Conservation (phyloP, 2,329 filamentous ascomycete genomes). For the Phaeomoniella chlamydospora region DNA sequence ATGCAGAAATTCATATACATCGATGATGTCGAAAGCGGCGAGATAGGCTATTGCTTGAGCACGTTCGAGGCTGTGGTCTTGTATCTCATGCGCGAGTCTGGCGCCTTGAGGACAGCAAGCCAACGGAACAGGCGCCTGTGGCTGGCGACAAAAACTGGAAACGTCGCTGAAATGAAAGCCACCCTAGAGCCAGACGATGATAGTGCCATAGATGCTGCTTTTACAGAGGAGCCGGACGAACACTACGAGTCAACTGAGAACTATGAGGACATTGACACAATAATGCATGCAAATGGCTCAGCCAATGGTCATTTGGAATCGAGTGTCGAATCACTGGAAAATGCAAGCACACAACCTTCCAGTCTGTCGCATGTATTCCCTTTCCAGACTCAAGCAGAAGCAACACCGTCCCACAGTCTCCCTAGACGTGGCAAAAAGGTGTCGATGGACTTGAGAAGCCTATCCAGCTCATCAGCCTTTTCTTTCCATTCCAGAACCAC, state of each 20-base stretch:
- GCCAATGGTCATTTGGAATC: conserved; percentile 19
- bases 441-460: conserved; percentile 75
- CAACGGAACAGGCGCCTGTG: conserved; percentile 73
- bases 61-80: conserved; percentile 89
- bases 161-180: conserved; percentile 57
- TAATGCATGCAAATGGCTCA: conserved; percentile 1
- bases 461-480: conserved; percentile 72
- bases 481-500: conserved; percentile 70
- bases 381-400: conserved; percentile 51
- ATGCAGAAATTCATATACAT: conserved; percentile 97
- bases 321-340: not conserved
- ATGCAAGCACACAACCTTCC: conserved; percentile 16
- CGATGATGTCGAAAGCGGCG: conserved; percentile 90
- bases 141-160: conserved; percentile 70
- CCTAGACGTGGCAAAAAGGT: conserved; percentile 49
- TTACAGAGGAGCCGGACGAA: conserved; percentile 26
- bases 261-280: not conserved
- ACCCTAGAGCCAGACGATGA: conserved; percentile 61
- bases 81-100: conserved; percentile 73
- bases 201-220: conserved; percentile 28
- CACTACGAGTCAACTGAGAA: too few relatives aligned
- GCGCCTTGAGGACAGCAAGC: conserved; percentile 69
- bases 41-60: conserved; percentile 89
- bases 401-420: conserved; percentile 33
- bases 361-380: conserved; percentile 78